Base-by-base conservation (phyloP, 179 eudicot species). In the Vitellaria paradoxa region DNA sequence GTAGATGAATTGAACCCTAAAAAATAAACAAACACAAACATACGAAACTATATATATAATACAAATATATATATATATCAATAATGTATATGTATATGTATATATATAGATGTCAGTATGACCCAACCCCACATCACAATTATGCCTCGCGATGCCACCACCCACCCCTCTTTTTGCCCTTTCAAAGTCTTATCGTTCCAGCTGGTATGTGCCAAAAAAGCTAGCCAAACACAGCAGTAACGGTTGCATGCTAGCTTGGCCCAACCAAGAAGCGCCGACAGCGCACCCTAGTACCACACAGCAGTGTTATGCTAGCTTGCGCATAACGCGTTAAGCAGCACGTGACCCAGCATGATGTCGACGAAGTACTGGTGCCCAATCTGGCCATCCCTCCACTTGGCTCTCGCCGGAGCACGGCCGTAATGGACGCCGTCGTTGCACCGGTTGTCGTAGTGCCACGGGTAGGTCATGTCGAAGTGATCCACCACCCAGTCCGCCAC, bases 331-430 rank as follows among this genome's bases (percentile, higher is more conserved):
- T 96, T 91, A 59, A 96, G 78, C 78, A 96, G 77, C 63, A 96
- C 97, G 75, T 96, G 99, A 6, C 96, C 90, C 11, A 96, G 89
- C 99, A 96, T 93, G 66, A 96, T 83, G 84, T 96, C 99, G 3
- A 93, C 99, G 69, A 96, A 96, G 80, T 93, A 96, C 74, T 96
- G 96, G 78, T 96, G 99, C 67, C 98, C 99, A 12, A 96, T 88
- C 76, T 85, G 72, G 11, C 97, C 99, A 50, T 96, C 99, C 71
- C 93, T 84, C 99, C 98, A 96, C 79, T 62, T 76, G 76, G 63
- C 53, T 78, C 93, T 92, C 7, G 88, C 87, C 17, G 99, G 99
- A 79, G 92, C 95, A n/a, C 98, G 87, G 56, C 99, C 99, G 63
- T 96, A 96, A 61, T 96, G 98, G 15, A 93, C 96, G 17, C 99